Evolutionary conservation across 2,329 filamentous ascomycete species (phyloP).

Genomic region (Macrophomina phaseolina): DNA sequence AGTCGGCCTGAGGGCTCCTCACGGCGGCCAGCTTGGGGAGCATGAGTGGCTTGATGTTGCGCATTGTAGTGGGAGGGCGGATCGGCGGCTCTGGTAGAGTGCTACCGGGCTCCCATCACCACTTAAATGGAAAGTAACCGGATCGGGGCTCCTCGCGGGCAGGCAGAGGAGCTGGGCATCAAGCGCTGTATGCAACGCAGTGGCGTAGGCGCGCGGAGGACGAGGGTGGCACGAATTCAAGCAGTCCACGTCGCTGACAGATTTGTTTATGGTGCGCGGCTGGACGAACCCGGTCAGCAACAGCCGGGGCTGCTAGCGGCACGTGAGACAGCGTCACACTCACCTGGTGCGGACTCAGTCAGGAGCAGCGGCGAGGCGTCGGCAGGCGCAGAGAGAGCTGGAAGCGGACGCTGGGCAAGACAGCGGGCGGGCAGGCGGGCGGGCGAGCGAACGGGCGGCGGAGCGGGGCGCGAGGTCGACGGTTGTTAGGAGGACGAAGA

Average conservation of each 20-base stretch:
- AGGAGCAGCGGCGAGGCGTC: constrained; percentile 24
- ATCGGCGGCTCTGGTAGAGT: constrained; percentile 23
- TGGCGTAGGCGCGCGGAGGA: constrained; percentile 40
- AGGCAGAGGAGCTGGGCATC: constrained; percentile 27
- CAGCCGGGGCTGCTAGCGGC: constrained; percentile 20
- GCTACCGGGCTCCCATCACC: constrained; percentile 46
- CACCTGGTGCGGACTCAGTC: constrained; percentile 12
- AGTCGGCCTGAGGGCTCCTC: constrained; percentile 41
- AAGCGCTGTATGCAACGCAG: constrained; percentile 32
- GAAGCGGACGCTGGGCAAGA: constrained; percentile 24
- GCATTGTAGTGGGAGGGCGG: constrained; percentile 40
- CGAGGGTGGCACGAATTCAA: constrained; percentile 45
- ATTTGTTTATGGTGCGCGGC: constrained; percentile 29
- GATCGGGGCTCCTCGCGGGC: constrained; percentile 16
- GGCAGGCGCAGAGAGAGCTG: constrained; percentile 5
- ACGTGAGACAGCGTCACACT: constrained; percentile 28
- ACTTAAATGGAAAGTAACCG: constrained; percentile 34
- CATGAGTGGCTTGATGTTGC: constrained; percentile 47
- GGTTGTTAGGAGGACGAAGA: neutral
- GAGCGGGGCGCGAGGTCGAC: neutral
- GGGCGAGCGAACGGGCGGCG: neutral
- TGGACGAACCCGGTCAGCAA: constrained; percentile 17
- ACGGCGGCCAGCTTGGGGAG: constrained; percentile 47
- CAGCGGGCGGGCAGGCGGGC: constrained; percentile 4
- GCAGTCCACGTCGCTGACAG: constrained; percentile 41